A percentile compares a stretch with the other conserved stretches of the same genome.
Evolutionary conservation across 1,284 basidiomycete genomes (phyloP).

Genomic region (Rhodotorula sp.): DNA sequence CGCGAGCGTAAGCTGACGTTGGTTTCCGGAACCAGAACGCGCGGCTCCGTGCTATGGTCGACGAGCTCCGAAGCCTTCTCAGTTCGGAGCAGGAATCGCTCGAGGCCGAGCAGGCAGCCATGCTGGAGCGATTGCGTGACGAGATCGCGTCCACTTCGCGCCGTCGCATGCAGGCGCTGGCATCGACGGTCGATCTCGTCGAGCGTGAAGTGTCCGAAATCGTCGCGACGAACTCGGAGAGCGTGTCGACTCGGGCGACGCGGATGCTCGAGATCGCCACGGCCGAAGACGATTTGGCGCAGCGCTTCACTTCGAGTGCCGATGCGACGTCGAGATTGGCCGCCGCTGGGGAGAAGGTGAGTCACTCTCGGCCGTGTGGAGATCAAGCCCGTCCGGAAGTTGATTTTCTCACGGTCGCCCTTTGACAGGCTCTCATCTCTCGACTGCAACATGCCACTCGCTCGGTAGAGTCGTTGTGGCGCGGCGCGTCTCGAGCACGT

Average conservation of each 20-base stretch:
- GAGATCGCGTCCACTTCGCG: neutral
- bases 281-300: neutral
- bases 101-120: constrained; percentile 4
- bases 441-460: neutral
- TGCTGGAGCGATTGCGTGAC: neutral
- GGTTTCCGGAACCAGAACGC: constrained; percentile 21
- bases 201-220: neutral
- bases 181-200: neutral
- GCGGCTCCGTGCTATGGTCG: constrained; percentile 12
- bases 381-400: neutral
- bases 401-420: neutral
- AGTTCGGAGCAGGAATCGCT: neutral
- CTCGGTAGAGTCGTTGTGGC: neutral
- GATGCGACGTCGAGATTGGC: neutral
- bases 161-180: neutral
- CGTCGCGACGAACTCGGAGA: neutral
- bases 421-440: neutral
- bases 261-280: neutral
- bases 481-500: neutral
- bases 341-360: neutral
- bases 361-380: neutral
- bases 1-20: neutral
- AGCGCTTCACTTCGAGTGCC: neutral
- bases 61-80: neutral
- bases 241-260: neutral